phyloP scores from a whole-genome alignment of 2,329 filamentous ascomycete species.

The Trichophyton mentagrophytes region DNA sequence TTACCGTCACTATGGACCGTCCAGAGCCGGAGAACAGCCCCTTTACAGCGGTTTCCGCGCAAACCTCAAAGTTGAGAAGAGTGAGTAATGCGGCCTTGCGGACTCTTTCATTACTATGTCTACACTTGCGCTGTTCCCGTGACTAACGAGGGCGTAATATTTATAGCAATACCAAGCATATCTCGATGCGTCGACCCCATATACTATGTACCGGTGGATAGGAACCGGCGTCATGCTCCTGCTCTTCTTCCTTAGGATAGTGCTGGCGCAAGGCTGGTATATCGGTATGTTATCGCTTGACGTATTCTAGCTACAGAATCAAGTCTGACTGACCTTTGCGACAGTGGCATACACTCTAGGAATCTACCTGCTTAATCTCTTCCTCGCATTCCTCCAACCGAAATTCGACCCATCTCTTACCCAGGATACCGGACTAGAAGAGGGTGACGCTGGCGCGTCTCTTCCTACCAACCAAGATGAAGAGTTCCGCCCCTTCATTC shows the following conservation, averaged over 20 bases:
- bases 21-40: slow-evolving; percentile 80
- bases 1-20: slow-evolving; percentile 55
- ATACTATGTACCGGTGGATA: slow-evolving; percentile 77
- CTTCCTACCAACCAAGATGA: slow-evolving; percentile 93
- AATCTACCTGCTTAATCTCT: slow-evolving; percentile 97
- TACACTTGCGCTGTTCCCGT: background rate
- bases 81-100: slow-evolving; percentile 20
- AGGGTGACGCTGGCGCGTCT: slow-evolving; percentile 56
- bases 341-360: slow-evolving; percentile 91
- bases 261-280: slow-evolving; percentile 94
- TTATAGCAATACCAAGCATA: slow-evolving; percentile 80
- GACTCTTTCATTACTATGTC: background rate
- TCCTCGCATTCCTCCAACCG: slow-evolving; percentile 93
- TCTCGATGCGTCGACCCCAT: slow-evolving; percentile 86
- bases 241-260: slow-evolving; percentile 77
- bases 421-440: slow-evolving; percentile 90
- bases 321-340: background rate
- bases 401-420: slow-evolving; percentile 98
- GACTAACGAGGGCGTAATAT: background rate
- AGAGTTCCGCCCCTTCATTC: slow-evolving; percentile 95
- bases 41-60: slow-evolving; percentile 77
- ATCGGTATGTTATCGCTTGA: slow-evolving; percentile 53
- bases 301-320: background rate
- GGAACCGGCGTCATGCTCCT: slow-evolving; percentile 64
- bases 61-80: slow-evolving; percentile 46